Evolutionary conservation across 345 rosid genomes (phyloP), one percentile per base, ranked within the genome.

Genomic region (Boechera stricta): DNA sequence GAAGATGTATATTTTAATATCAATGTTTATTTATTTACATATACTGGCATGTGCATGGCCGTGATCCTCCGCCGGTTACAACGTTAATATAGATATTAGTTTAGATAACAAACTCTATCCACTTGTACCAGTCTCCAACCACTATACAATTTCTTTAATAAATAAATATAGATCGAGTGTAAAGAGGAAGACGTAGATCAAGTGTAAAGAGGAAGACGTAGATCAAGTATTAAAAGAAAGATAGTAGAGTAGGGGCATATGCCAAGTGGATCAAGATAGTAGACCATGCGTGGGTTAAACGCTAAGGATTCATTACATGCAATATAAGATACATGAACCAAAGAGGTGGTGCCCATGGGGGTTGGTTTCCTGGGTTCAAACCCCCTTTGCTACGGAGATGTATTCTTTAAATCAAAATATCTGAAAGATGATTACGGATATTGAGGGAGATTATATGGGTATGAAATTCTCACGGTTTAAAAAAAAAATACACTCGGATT

Each of bases 201-300:
- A 21, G 10, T 41, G 32, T 55, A 10, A 63, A 63, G 32, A 54
- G 28, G 35, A 18, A 11, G 5, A 10, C 39, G 48, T 16, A 55
- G 11, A 56, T 29, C 38, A 52, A 21, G 10, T 41, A 11, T 4
- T 42, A 42, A 11, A 42, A 42, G 13, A 42, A 49, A 21, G 18
- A 1, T 5, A 45, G 31, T 26, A 26, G 28, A 26, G 28, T 48
- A 24, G 21, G 13, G 26, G 35, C 12, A 41, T 15, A 64, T 64
- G 16, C 57, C 55, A 73, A 54, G 71, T 64, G 69, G 63, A 63
- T 63, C 26, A 63, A 54, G 63, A 53, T 41, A 28, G 3, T 72
- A 61, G 60, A 73, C 42, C 61, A 12, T 28, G 29, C 51, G 67
- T 53, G 67, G 58, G 33, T 62, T 38, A 31, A 62, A 41, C 32